Base-by-base conservation (phyloP, 2,329 filamentous ascomycete species). In the Ophiostoma ulmi region DNA sequence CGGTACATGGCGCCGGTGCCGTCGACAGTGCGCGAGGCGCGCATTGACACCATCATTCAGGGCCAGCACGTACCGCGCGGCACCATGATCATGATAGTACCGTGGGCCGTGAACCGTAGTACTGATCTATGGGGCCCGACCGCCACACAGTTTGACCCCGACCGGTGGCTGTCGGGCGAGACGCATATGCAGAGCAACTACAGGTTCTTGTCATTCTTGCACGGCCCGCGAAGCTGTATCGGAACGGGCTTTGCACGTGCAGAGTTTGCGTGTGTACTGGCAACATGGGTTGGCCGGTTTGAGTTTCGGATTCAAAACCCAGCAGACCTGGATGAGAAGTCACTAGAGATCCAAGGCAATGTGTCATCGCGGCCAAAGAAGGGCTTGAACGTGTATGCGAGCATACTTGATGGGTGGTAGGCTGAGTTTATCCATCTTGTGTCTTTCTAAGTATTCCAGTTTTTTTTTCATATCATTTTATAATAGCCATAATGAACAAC, bases 211-310 rank as follows among this genome's bases (percentile, higher is more conserved):
- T 94, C 92, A 0, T 97, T 97, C 80, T 79, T 97, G 72, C 92
- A 97, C 77, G 94, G 94, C 0, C 93, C 93, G 1, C 83, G 93
- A 69, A 91, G 90, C 76, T 97, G 94, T 77, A 97, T 97, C 75
- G 94, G 93, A 0, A 86, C 89, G 78, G 83, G 84, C 1, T 97
- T 97, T 80, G 91, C 94, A 0, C 90, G 88, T 77, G 88, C 90
- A 0, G 94, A 97, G 82, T 91, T 97, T 79, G 92, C 92, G 10
- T 94, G 91, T 77, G 80, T 97, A 73, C 77, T 97, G 66, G 93
- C 93, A 31, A 85, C 87, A 10, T 88, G 91, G 84, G 85, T 94
- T 4, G 93, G 93, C 0, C 84, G 87, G 52, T 97, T 96, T 78
- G 85, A 88, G 76, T 88, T 90, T 77, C 81, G 81, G 74, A 77